Base-by-base conservation (phyloP, 352 stramenopile species). In the Globisporangium iwayamae region DNA sequence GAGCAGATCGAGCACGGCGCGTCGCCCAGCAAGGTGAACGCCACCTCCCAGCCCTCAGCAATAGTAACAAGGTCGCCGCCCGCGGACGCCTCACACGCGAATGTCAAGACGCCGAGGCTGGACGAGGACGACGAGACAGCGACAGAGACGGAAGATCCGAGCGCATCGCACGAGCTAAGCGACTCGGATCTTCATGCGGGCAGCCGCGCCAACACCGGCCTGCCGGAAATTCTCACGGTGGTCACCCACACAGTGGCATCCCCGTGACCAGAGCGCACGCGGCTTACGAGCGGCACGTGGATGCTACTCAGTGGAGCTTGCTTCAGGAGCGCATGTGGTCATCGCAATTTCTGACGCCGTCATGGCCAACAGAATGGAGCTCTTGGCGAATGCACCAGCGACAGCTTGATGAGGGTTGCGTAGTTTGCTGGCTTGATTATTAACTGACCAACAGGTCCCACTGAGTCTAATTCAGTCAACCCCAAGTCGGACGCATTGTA, bases 1-100 rank as follows among this genome's bases (percentile, higher is more conserved):
- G 61, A 69, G 55, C 46, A 58, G 13, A 14, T 53, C 22, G 60
- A 71, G 65, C 60, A 45, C 20, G 20, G 32, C 60, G 32, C 32
- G 5, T n/a, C 50, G 30, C 18, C 50, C 20, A 32, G 10, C 28
- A 54, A n/a, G 28, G 56, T 22, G 7, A 32, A 7, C 10, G 25
- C 38, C 10, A n/a, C 25, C 4, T 41, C 39, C 38, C 25, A 16
- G 39, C 30, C 13, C 16, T 13, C 34, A 14, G 8, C 11, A 16
- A 4, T 25, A 39, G 8, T 20, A 16, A 4, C 38, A 39, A 22
- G 36, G 14, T 10, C 25, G 13, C 2, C 30, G 22, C 6, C 39
- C n/a, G 3, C 16, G 18, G 43, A 45, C 3, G 30, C 28, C 18
- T 28, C 25, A 1, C 22, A 38, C 14, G 2, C 20, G 7, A 11